Conservation (phyloP, 805 yeast genomes). For the Sugiyamaella boreocaroliniensis region DNA sequence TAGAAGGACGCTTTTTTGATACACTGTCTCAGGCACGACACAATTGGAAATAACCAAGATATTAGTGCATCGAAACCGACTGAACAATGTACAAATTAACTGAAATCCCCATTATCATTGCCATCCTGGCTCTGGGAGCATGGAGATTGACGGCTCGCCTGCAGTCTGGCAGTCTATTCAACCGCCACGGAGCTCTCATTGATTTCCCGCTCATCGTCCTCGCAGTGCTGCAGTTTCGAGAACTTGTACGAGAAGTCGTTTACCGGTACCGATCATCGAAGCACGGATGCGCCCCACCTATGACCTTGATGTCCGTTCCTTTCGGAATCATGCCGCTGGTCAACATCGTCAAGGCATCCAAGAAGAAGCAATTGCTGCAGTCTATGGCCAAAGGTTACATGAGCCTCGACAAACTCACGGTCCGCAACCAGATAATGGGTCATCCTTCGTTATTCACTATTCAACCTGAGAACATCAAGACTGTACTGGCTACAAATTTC, state of each 20-base stretch:
- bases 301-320: background rate
- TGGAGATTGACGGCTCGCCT: background rate
- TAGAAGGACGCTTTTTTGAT: too few relatives aligned
- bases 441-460: conserved; percentile 12
- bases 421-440: background rate
- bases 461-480: conserved; percentile 32
- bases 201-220: background rate
- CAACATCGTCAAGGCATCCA: background rate
- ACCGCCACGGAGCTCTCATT: background rate
- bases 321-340: background rate
- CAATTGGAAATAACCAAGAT: too few relatives aligned
- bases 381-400: background rate
- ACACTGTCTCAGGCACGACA: too few relatives aligned
- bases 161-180: background rate
- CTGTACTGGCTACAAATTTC: conserved; percentile 30
- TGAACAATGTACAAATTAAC: too few relatives aligned
- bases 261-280: background rate
- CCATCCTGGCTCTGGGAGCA: background rate
- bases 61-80: too few relatives aligned
- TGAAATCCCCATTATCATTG: too few relatives aligned
- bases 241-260: background rate
- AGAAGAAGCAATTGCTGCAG: background rate
- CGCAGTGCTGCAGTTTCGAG: background rate
- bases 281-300: background rate
- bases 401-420: background rate